A percentile compares a stretch with the other conserved stretches of the same genome.
Evolutionary conservation across 176 grass and related monocot genomes (phyloP).

Genomic region (Eragrostis curvula): DNA sequence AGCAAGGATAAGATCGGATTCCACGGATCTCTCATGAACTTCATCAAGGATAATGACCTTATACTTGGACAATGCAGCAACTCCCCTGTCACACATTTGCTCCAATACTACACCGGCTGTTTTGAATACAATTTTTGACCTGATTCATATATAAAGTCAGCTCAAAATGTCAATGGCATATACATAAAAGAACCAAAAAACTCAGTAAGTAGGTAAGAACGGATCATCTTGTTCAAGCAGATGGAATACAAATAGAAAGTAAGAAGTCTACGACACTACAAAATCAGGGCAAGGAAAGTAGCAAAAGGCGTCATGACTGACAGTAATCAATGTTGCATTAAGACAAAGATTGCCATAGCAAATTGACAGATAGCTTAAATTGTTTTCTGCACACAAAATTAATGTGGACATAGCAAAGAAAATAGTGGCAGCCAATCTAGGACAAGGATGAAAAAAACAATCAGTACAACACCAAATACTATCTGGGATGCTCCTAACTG

Average conservation of each 20-base stretch:
- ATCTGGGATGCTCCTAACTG: background rate
- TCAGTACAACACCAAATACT: background rate
- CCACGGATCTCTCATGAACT: constrained; percentile 90
- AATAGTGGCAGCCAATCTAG: background rate
- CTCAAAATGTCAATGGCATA: background rate
- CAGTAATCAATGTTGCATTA: background rate
- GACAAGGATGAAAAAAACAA: background rate
- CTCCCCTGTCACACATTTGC: constrained; percentile 84
- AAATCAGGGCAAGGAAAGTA: background rate
- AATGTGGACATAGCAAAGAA: background rate
- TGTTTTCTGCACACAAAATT: background rate
- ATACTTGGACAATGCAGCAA: constrained; percentile 70
- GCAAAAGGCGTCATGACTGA: background rate
- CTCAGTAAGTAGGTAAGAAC: constrained; percentile 10
- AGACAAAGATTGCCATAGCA: background rate
- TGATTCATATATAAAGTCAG: constrained; percentile 45
- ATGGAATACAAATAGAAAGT: background rate
- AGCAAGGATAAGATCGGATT: constrained; percentile 94
- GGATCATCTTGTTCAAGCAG: background rate
- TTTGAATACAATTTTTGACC: constrained; percentile 96
- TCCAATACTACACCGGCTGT: constrained; percentile 93
- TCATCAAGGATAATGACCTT: constrained; percentile 99
- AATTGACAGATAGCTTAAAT: background rate
- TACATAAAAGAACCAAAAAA: background rate
- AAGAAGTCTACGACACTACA: background rate